Base-by-base conservation (phyloP, 1,284 basidiomycete genomes). In the Papiliotrema terrestris region DNA sequence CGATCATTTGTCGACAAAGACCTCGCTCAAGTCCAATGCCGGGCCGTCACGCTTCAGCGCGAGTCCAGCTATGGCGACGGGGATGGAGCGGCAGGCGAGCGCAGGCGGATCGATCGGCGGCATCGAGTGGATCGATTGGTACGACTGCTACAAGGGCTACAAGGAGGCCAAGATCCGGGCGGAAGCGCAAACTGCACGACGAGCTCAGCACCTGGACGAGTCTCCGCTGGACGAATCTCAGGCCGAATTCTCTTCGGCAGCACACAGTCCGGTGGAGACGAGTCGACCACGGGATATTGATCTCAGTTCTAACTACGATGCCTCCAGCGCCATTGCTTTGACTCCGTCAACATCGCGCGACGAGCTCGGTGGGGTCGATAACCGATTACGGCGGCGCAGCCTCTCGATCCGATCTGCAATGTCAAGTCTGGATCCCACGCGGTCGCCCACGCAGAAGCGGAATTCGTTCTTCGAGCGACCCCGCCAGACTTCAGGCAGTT, bases 51-150 rank as follows among this genome's bases (percentile, higher is more conserved):
- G 58, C 13, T 65, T 63, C 45, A 47, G 36, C 9, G 45, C 42
- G 13, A n/a, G 36, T 3, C 42, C 46, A 17, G 13, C 52, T 2
- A 38, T 57, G 15, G 55, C 51, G 23, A 43, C 44, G 0, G 29
- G 29, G 29, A 72, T 75, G 69, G 69, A 68, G 50, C 67, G 64
- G 17, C 63, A 66, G 44, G 52, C 52, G 1, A 70, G 69, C 29
- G 56, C 67, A 2, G 66, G 65, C 8, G 73, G 70, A 2, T 62
- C 64, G 13, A 59, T 76, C 11, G 68, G 71, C 11, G 80, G 80
- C 36, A 80, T 83, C 52, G 81, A 82, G 60, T 83, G 81, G 81
- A 80, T 83, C 29, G 81, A 83, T 61, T 83, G 81, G 81, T 72
- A 81, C 51, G 81, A 83, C 63, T 80, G 80, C 62, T 83, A 83